Conservation (phyloP, 371 early-diverging fungal species). For the Actinomortierella wolfii region DNA sequence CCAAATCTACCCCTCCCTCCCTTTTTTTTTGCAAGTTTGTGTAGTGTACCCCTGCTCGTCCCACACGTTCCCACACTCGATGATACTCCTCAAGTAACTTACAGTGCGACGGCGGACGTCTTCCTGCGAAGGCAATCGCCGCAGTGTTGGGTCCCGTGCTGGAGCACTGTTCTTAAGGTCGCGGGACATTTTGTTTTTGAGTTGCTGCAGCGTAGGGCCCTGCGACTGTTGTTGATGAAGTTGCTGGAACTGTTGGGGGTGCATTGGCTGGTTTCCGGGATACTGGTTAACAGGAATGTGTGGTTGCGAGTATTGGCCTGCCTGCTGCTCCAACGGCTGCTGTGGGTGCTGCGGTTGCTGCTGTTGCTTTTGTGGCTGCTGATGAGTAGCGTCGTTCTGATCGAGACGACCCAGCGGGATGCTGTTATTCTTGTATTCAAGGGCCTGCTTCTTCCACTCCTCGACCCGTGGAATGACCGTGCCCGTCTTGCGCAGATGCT, state of each 20-base stretch:
- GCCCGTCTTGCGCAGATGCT: conserved; percentile 53
- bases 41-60: too few relatives aligned
- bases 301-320: conserved; percentile 4
- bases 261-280: neutral
- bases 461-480: conserved; percentile 66
- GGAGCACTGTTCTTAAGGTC: conserved; percentile 18
- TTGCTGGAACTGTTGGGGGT: conserved; percentile 11
- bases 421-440: conserved; percentile 64
- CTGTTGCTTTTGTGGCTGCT: conserved; percentile 22
- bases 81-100: too few relatives aligned
- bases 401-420: conserved; percentile 54
- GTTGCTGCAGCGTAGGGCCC: conserved; percentile 23
- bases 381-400: conserved; percentile 1
- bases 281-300: neutral
- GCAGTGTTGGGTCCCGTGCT: conserved; percentile 4
- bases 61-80: too few relatives aligned
- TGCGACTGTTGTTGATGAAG: conserved; percentile 21
- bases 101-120: conserved; percentile 30
- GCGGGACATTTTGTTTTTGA: conserved; percentile 33
- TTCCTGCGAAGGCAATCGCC: conserved; percentile 27
- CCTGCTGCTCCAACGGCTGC: conserved; percentile 1
- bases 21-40: too few relatives aligned
- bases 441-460: conserved; percentile 75
- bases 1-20: too few relatives aligned
- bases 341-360: conserved; percentile 10